Percentiles rank a stretch among this genome's conserved stretches.
Evolutionary conservation across 768 basidiomycete genomes (phyloP).

Genomic region (Boletus sp.): DNA sequence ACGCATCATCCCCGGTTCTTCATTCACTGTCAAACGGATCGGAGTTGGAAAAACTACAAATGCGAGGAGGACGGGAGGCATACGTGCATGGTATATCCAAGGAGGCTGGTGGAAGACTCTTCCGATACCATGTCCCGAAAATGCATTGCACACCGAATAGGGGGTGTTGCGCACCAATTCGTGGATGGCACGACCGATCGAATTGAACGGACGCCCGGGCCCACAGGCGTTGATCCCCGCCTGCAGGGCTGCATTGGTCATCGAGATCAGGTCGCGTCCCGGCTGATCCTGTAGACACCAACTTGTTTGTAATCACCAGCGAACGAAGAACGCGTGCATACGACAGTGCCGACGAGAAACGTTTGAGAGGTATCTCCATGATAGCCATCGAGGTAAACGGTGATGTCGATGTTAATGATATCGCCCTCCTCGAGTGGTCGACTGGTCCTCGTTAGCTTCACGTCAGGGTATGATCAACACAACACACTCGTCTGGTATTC

Average conservation of each 20-base stretch:
- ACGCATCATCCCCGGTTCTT: slow-evolving; percentile 76
- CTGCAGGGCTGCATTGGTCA: slow-evolving; percentile 62
- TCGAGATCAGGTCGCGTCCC: slow-evolving; percentile 60
- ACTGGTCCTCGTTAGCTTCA: slow-evolving; percentile 38
- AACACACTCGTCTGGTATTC: slow-evolving; percentile 85
- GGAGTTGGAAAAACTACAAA: background rate
- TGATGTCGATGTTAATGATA: slow-evolving; percentile 86
- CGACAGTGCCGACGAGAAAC: slow-evolving; percentile 77
- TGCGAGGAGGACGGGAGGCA: slow-evolving; percentile 17
- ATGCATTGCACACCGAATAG: slow-evolving; percentile 66
- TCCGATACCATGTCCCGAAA: slow-evolving; percentile 88
- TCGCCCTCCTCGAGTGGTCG: slow-evolving; percentile 80
- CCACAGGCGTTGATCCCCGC: slow-evolving; percentile 73
- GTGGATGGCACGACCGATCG: slow-evolving; percentile 71
- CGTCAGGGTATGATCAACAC: background rate
- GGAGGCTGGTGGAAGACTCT: slow-evolving; percentile 75
- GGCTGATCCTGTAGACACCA: slow-evolving; percentile 53
- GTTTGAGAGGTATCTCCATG: slow-evolving; percentile 90
- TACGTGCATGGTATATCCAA: slow-evolving; percentile 79
- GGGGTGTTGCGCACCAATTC: slow-evolving; percentile 35
- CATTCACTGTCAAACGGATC: slow-evolving; percentile 54
- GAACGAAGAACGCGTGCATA: slow-evolving; percentile 30
- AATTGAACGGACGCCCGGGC: slow-evolving; percentile 63
- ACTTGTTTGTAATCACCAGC: background rate
- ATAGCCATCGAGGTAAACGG: slow-evolving; percentile 76